phyloP scores from a whole-genome alignment of 116 monocot species.

The Trichopus zeylanicus region DNA sequence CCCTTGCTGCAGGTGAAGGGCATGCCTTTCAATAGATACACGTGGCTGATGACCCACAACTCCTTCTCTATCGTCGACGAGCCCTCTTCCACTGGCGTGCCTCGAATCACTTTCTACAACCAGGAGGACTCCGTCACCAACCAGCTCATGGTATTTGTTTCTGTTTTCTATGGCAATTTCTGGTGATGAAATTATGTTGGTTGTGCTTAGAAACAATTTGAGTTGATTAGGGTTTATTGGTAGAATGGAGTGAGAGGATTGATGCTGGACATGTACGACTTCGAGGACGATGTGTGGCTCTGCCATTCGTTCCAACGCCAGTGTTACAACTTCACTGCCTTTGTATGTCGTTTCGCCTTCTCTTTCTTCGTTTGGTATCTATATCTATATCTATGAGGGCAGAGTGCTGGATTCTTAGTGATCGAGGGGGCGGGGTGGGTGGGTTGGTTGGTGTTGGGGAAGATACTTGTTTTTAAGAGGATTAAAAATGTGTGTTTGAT shows the following conservation, averaged over 20 bases:
- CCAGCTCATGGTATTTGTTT: too few relatives aligned
- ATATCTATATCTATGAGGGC: too few relatives aligned
- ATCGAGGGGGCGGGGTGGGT: not conserved
- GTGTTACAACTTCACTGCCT: constrained; percentile 96
- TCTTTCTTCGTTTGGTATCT: not conserved
- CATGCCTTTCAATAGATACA: constrained; percentile 83
- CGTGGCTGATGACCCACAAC: constrained; percentile 93
- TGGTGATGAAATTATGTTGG: not conserved
- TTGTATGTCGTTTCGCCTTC: constrained; percentile 45
- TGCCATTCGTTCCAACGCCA: constrained; percentile 90
- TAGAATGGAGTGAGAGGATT: constrained; percentile 87
- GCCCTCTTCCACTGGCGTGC: constrained; percentile 68
- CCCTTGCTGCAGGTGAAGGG: constrained; percentile 43
- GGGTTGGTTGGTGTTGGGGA: too few relatives aligned
- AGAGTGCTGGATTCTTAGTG: not conserved
- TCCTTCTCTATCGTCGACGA: constrained; percentile 82
- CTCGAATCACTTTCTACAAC: constrained; percentile 85
- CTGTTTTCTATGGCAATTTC: too few relatives aligned
- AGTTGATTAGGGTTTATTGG: constrained; percentile 6
- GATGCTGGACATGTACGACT: constrained; percentile 97
- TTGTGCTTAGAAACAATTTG: too few relatives aligned
- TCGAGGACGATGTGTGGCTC: constrained; percentile 80
- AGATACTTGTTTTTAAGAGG: constrained; percentile 10
- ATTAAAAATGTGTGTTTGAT: constrained; percentile 9
- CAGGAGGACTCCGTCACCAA: constrained; percentile 94